Conservation (phyloP, 768 basidiomycete species). For the Postia placenta region DNA sequence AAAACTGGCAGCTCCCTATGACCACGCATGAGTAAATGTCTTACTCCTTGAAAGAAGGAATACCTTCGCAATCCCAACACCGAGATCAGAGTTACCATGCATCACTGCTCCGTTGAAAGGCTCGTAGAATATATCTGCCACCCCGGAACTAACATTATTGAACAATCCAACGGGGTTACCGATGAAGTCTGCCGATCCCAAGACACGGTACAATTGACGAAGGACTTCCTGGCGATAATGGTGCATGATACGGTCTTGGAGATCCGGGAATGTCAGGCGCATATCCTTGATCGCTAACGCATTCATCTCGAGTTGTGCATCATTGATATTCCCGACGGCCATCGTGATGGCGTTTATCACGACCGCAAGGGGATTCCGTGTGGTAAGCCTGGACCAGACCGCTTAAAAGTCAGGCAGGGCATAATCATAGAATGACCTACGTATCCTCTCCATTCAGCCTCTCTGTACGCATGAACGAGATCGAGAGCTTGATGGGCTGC, state of each 20-base stretch:
- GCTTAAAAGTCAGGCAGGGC: not conserved
- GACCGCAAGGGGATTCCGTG: conserved; percentile 88
- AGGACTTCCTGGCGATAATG: conserved; percentile 94
- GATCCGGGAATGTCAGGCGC: conserved; percentile 77
- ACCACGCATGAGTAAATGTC: not conserved
- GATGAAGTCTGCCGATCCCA: conserved; percentile 97
- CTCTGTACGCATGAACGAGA: conserved; percentile 98
- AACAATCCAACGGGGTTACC: conserved; percentile 96
- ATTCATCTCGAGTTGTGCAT: conserved; percentile 91
- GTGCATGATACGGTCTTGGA: conserved; percentile 78
- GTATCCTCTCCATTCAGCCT: conserved; percentile 89
- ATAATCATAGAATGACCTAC: conserved; percentile 39
- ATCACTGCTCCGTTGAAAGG: conserved; percentile 96
- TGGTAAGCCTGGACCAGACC: conserved; percentile 46
- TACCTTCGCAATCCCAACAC: conserved; percentile 92
- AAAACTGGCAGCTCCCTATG: conserved; percentile 93
- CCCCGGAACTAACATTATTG: conserved; percentile 96
- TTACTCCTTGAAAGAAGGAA: conserved; percentile 2
- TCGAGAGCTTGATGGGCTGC: conserved; percentile 85
- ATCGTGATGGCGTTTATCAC: conserved; percentile 93
- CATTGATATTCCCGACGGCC: conserved; percentile 95
- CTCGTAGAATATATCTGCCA: conserved; percentile 98
- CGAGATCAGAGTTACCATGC: conserved; percentile 92
- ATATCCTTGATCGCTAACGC: conserved; percentile 93
- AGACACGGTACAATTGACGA: conserved; percentile 90